Evolutionary conservation across 2,329 filamentous ascomycete genomes (phyloP).

Genomic region (Trichoderma pleuroti): DNA sequence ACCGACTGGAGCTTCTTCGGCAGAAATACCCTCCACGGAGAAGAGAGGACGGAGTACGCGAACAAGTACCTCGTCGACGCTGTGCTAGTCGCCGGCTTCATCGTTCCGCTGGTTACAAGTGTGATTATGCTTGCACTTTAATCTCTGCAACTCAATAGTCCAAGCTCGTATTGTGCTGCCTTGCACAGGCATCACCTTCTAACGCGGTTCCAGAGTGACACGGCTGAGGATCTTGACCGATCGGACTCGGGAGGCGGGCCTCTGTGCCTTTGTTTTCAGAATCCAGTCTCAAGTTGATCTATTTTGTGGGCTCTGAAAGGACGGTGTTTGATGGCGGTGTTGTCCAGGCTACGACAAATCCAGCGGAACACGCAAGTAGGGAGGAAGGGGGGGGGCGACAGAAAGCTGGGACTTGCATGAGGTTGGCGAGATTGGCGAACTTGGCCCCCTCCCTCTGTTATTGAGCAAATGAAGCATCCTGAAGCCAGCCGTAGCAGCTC

Average conservation of each 20-base stretch:
- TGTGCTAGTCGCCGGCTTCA: constrained; percentile 9
- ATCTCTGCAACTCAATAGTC: constrained; percentile 4
- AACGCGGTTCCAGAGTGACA: neutral
- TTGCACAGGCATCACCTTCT: neutral
- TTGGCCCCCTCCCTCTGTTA: neutral
- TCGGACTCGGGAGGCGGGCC: constrained; percentile 13
- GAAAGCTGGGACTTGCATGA: neutral
- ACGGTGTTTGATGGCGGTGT: constrained; percentile 1
- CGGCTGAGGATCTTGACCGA: constrained; percentile 10
- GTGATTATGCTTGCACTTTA: constrained; percentile 7
- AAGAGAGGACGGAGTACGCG: constrained; percentile 10
- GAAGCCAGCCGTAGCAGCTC: neutral
- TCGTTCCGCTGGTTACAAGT: constrained; percentile 3
- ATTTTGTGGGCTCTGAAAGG: neutral
- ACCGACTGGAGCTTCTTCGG: constrained; percentile 8
- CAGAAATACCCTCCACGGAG: neutral
- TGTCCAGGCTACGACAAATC: neutral
- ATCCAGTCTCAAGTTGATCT: neutral
- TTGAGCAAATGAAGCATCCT: neutral
- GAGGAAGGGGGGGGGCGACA: neutral
- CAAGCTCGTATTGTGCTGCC: neutral
- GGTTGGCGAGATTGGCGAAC: constrained; percentile 1
- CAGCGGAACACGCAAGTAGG: constrained; percentile 1
- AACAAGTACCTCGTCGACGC: neutral
- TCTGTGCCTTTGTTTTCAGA: neutral